Percentiles rank a stretch among this genome's conserved stretches.
These are phyloP conservation scores for Amylocarpus encephaloides DNA, from an alignment of 2,329 filamentous ascomycete species.

Conservation along the genomic window DNA sequence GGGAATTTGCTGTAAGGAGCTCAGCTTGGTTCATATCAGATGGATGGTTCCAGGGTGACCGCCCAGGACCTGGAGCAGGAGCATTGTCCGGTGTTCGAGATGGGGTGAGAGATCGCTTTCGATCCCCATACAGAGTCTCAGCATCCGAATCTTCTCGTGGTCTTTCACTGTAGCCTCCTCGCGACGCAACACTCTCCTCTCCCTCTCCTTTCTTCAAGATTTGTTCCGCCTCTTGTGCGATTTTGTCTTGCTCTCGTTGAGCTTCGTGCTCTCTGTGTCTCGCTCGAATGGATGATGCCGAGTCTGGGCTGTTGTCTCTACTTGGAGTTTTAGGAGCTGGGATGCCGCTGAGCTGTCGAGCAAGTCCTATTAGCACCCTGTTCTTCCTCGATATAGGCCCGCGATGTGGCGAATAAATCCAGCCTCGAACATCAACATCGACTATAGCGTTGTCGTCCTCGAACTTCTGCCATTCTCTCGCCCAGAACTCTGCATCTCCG, in stretches of 20 bases:
- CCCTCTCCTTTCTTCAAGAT: constrained; percentile 67
- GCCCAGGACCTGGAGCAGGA: constrained; percentile 35
- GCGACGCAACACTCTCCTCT: constrained; percentile 64
- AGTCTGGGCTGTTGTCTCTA: constrained; percentile 27
- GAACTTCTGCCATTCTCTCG: constrained; percentile 68
- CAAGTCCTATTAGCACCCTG: constrained; percentile 77
- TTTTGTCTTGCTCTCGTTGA: constrained; percentile 55
- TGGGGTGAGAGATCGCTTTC: constrained; percentile 15
- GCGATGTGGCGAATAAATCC: constrained; percentile 83
- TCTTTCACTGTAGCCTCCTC: constrained; percentile 67
- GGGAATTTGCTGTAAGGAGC: constrained; percentile 71
- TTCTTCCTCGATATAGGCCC: constrained; percentile 85
- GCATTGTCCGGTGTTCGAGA: constrained; percentile 23
- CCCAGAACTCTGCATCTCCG: constrained; percentile 68
- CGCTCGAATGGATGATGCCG: constrained; percentile 21
- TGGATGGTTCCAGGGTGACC: constrained; percentile 34
- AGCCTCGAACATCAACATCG: constrained; percentile 90
- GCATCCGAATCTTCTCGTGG: constrained; percentile 42
- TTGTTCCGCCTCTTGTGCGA: constrained; percentile 67
- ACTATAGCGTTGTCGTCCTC: constrained; percentile 82
- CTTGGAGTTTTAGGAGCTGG: constrained; percentile 40
- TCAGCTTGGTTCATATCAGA: constrained; percentile 69
- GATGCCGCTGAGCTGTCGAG: constrained; percentile 80
- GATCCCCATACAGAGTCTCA: constrained; percentile 26
- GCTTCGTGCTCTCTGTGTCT: constrained; percentile 41